Conservation (phyloP, 2,329 filamentous ascomycete genomes). For the Ciborinia camelliae region DNA sequence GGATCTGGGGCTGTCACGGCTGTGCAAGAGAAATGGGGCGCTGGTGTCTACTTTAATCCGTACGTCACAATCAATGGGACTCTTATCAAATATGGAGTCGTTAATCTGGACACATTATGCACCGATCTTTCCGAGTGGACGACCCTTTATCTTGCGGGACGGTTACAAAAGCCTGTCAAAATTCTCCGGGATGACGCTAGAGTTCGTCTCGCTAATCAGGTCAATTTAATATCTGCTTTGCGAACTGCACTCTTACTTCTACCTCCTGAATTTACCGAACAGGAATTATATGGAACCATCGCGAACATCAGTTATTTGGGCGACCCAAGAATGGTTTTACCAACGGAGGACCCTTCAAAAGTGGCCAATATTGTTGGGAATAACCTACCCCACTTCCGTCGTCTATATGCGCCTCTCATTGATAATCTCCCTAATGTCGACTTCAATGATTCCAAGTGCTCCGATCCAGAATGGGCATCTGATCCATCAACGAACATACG, state of each 20-base stretch:
- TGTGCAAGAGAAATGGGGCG: slow-evolving; percentile 84
- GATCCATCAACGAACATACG: slow-evolving; percentile 61
- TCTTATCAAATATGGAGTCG: slow-evolving; percentile 96
- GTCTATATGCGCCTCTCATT: slow-evolving; percentile 85
- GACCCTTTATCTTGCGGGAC: slow-evolving; percentile 91
- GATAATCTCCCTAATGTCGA: slow-evolving; percentile 84
- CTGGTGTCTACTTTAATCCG: slow-evolving; percentile 96
- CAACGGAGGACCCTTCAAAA: slow-evolving; percentile 87
- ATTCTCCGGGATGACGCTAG: slow-evolving; percentile 91
- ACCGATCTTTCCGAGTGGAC: slow-evolving; percentile 87
- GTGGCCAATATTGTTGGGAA: slow-evolving; percentile 90
- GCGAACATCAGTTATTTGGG: slow-evolving; percentile 91
- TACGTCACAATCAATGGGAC: slow-evolving; percentile 93
- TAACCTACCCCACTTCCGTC: slow-evolving; percentile 87
- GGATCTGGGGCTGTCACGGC: slow-evolving; percentile 82
- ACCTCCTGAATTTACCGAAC: slow-evolving; percentile 79
- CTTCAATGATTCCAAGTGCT: slow-evolving; percentile 65
- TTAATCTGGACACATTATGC: slow-evolving; percentile 87
- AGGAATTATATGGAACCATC: slow-evolving; percentile 85
- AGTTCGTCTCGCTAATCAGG: slow-evolving; percentile 90
- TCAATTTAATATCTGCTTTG: slow-evolving; percentile 88
- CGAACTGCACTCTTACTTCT: slow-evolving; percentile 86
- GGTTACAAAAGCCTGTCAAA: slow-evolving; percentile 96
- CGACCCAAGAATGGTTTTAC: slow-evolving; percentile 90
- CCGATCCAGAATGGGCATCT: slow-evolving; percentile 58